Conservation (phyloP, 805 yeast genomes). For the Lipomyces orientalis region DNA sequence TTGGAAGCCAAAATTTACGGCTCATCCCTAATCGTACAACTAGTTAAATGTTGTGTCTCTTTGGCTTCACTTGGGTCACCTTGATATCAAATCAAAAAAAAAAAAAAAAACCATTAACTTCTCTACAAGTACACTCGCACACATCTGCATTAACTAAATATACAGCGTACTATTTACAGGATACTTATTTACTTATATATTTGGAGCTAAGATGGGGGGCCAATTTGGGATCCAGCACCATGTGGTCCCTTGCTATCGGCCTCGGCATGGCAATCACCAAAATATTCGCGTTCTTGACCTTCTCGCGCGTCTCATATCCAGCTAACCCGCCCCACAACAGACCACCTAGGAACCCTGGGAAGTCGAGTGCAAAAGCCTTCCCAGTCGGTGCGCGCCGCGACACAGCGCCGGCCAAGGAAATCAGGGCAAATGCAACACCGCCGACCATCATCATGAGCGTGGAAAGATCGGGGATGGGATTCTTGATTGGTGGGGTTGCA, state of each 20-base stretch:
- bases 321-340: background rate
- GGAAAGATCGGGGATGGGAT: background rate
- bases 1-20: too few species aligned
- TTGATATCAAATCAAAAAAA: too few species aligned
- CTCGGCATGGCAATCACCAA: conserved; percentile 1
- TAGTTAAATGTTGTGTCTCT: too few species aligned
- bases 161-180: background rate
- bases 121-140: background rate
- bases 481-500: background rate
- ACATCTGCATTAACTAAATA: background rate
- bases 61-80: too few species aligned
- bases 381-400: background rate
- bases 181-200: background rate
- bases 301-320: background rate
- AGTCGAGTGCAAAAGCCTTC: background rate
- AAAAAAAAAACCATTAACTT: too few species aligned
- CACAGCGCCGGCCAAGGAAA: background rate
- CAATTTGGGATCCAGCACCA: background rate
- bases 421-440: background rate
- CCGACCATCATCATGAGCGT: background rate
- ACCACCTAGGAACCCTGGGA: background rate
- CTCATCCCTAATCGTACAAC: too few species aligned
- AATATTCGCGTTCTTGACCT: background rate
- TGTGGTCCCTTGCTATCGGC: background rate
- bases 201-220: background rate